These are phyloP conservation scores for Colletotrichum sp. DNA, from an alignment of 2,329 filamentous ascomycete genomes.

Conservation along the genomic window DNA sequence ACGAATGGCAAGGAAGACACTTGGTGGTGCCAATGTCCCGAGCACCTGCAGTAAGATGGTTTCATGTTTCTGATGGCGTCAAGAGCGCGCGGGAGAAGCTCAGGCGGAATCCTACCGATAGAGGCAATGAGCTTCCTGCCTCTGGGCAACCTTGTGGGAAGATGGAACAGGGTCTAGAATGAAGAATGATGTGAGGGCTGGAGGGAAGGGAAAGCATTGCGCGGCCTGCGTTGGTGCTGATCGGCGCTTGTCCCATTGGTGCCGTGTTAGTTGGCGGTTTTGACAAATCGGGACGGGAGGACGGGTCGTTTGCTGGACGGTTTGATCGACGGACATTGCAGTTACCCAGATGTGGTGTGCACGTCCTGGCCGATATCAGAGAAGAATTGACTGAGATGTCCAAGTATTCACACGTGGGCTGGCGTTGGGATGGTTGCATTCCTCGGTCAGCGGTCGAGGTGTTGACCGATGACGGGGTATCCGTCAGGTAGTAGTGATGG, in stretches of 20 bases:
- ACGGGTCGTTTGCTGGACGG: neutral
- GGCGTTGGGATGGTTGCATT: neutral
- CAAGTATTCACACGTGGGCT: neutral
- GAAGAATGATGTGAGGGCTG: neutral
- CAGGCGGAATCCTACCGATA: neutral
- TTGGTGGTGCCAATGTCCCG: neutral
- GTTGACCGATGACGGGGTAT: neutral
- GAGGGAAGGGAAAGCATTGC: slow-evolving; percentile 4
- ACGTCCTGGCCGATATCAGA: neutral
- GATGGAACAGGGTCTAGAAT: neutral
- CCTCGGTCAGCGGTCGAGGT: neutral
- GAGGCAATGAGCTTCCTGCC: neutral
- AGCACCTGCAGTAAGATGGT: slow-evolving; percentile 11
- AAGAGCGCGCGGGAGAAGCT: slow-evolving; percentile 4
- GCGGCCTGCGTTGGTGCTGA: slow-evolving; percentile 12
- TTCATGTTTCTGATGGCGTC: slow-evolving; percentile 17
- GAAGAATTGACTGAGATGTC: neutral
- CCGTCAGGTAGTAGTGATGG: neutral
- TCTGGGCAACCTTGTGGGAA: neutral
- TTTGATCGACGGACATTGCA: neutral
- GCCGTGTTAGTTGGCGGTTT: neutral
- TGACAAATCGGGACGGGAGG: neutral
- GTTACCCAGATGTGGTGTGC: neutral
- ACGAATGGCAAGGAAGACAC: neutral
- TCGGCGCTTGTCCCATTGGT: neutral